Evolutionary conservation across 2,329 filamentous ascomycete genomes (phyloP).

Genomic region (Diplocarpon rosae): DNA sequence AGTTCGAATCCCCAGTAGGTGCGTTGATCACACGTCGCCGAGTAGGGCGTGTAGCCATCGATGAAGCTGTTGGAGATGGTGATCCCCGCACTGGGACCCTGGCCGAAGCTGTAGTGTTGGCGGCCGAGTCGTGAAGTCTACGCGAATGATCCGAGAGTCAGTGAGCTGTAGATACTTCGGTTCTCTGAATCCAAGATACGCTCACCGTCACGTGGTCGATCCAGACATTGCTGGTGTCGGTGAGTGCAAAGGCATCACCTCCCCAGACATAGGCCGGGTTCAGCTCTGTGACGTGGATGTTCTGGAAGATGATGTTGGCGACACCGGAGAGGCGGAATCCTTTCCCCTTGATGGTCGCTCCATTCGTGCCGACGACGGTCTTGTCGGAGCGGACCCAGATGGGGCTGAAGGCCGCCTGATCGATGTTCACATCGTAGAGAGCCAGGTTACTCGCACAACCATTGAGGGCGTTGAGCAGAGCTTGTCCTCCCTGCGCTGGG

Average conservation of each 20-base stretch:
- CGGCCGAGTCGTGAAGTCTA: slow-evolving; percentile 33
- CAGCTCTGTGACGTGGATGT: slow-evolving; percentile 16
- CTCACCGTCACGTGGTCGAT: slow-evolving; percentile 28
- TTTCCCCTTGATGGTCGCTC: slow-evolving; percentile 21
- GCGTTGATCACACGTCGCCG: slow-evolving; percentile 33
- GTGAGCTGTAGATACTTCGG: no score
- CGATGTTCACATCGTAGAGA: slow-evolving; percentile 11
- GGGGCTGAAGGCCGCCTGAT: slow-evolving; percentile 18
- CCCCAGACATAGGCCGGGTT: slow-evolving; percentile 31
- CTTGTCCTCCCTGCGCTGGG: slow-evolving; percentile 29
- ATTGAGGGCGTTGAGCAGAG: slow-evolving; percentile 39
- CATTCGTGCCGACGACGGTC: slow-evolving; percentile 22
- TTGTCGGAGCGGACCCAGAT: slow-evolving; percentile 23
- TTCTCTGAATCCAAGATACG: no score
- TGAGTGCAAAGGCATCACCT: slow-evolving; percentile 28
- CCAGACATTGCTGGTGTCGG: slow-evolving; percentile 27
- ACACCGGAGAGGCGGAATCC: slow-evolving; percentile 21
- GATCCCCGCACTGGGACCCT: slow-evolving; percentile 28
- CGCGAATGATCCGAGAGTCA: no score
- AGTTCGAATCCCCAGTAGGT: slow-evolving; percentile 34
- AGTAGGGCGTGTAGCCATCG: slow-evolving; percentile 33
- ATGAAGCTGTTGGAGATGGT: slow-evolving; percentile 38
- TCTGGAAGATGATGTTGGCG: slow-evolving; percentile 17
- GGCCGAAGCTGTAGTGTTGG: slow-evolving; percentile 32
- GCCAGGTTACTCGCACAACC: slow-evolving; percentile 26